Conservation (phyloP, 345 rosid genomes). For the Sisymbrium irio region DNA sequence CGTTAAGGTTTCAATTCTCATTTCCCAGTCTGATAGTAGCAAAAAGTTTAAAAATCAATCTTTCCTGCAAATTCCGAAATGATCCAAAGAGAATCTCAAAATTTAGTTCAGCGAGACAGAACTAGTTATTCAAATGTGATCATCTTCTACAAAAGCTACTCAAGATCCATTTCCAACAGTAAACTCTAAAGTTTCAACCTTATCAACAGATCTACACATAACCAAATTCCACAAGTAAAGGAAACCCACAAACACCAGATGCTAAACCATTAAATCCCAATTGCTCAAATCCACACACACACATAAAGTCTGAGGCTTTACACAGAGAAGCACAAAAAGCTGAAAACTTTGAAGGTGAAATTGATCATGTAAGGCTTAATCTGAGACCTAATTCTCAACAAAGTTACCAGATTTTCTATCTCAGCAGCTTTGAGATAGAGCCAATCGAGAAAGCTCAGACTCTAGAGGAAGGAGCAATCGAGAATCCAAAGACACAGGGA, state of each 20-base stretch:
- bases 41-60: not conserved
- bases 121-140: too few relatives aligned
- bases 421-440: constrained; percentile 23
- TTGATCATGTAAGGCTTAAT: constrained; percentile 8
- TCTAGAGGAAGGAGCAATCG: constrained; percentile 30
- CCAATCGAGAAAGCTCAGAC: constrained; percentile 21
- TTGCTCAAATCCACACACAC: constrained; percentile 14
- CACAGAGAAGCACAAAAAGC: constrained; percentile 4
- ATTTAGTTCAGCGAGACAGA: not conserved
- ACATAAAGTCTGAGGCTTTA: not conserved
- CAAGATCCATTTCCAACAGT: constrained; percentile 37
- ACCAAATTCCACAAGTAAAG: constrained; percentile 4
- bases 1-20: constrained; percentile 15
- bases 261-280: constrained; percentile 11
- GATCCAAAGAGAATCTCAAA: constrained; percentile 8
- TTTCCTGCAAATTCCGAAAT: not conserved
- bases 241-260: constrained; percentile 18
- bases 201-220: constrained; percentile 23
- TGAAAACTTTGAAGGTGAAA: not conserved
- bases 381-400: constrained; percentile 6
- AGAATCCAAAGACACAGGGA: constrained; percentile 23
- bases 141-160: constrained; percentile 19
- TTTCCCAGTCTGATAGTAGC: not conserved
- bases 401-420: constrained; percentile 24
- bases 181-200: constrained; percentile 13